A percentile compares a stretch with the other conserved stretches of the same genome.
These are phyloP conservation scores for Pseudopyricularia javanii DNA, from an alignment of 2,329 filamentous ascomycete genomes.

Conservation along the genomic window DNA sequence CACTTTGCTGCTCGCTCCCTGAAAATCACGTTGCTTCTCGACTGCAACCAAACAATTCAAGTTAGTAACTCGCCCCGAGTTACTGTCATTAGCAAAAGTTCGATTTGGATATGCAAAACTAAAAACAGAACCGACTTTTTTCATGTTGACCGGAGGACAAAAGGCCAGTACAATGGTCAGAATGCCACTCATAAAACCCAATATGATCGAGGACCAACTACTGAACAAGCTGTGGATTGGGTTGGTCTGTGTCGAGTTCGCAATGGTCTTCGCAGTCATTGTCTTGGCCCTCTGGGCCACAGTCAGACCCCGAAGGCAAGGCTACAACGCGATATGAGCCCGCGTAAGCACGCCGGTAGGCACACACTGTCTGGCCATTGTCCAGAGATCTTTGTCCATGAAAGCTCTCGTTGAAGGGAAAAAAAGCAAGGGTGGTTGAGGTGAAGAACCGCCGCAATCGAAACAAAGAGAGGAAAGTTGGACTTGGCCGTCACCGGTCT, in stretches of 20 bases:
- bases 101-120: background rate
- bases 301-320: background rate
- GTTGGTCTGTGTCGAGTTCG: background rate
- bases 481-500: too few relatives aligned
- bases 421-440: too few relatives aligned
- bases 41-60: too few relatives aligned
- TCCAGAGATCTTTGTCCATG: too few relatives aligned
- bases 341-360: too few relatives aligned
- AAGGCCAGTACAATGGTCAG: background rate
- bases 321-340: background rate
- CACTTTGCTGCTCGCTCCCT: too few relatives aligned
- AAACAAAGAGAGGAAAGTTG: background rate
- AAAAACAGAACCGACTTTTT: background rate
- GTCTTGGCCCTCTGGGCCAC: background rate
- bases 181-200: background rate
- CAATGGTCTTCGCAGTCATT: background rate
- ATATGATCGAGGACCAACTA: background rate
- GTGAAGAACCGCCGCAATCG: background rate
- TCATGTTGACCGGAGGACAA: background rate
- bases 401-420: too few relatives aligned
- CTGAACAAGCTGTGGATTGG: background rate
- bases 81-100: background rate
- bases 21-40: too few relatives aligned
- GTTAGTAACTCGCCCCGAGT: background rate
- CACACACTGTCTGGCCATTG: background rate